A percentile compares a stretch with the other conserved stretches of the same genome.
These are phyloP conservation scores for Debaryomyces sp. DNA, from an alignment of 1,139 yeast species.

Conservation along the genomic window DNA sequence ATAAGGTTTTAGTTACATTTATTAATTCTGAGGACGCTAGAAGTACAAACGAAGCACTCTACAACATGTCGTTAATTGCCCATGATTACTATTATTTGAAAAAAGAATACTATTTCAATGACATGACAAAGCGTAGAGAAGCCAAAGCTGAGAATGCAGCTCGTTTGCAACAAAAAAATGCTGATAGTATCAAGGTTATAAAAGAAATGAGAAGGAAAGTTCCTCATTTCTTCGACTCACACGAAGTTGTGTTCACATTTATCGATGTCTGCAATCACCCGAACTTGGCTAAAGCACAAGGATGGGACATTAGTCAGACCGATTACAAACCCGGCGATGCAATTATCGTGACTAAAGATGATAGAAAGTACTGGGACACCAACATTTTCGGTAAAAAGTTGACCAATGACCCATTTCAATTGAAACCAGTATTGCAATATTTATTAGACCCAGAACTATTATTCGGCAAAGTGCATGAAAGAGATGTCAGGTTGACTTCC, in stretches of 20 bases:
- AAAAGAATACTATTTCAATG: constrained; percentile 45
- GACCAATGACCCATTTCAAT: constrained; percentile 29
- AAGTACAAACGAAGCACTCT: constrained; percentile 38
- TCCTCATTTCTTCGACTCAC: constrained; percentile 44
- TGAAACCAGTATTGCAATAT: constrained; percentile 33
- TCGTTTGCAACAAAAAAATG: constrained; percentile 44
- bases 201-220: constrained; percentile 53
- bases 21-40: constrained; percentile 47
- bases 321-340: constrained; percentile 48
- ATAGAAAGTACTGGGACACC: constrained; percentile 37
- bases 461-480: constrained; percentile 5
- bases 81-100: constrained; percentile 56
- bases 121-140: constrained; percentile 39
- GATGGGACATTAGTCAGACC: constrained; percentile 44
- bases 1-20: constrained; percentile 57
- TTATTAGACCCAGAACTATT: constrained; percentile 34
- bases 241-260: constrained; percentile 52
- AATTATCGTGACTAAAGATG: constrained; percentile 35
- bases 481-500: constrained; percentile 14
- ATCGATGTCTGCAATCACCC: constrained; percentile 50
- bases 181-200: constrained; percentile 43
- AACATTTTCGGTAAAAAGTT: constrained; percentile 30
- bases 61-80: constrained; percentile 49
- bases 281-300: constrained; percentile 33
- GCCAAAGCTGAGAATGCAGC: constrained; percentile 46